These are phyloP conservation scores for Nepenthes gracilis DNA, from an alignment of 148 eudicot species.

Conservation along the genomic window DNA sequence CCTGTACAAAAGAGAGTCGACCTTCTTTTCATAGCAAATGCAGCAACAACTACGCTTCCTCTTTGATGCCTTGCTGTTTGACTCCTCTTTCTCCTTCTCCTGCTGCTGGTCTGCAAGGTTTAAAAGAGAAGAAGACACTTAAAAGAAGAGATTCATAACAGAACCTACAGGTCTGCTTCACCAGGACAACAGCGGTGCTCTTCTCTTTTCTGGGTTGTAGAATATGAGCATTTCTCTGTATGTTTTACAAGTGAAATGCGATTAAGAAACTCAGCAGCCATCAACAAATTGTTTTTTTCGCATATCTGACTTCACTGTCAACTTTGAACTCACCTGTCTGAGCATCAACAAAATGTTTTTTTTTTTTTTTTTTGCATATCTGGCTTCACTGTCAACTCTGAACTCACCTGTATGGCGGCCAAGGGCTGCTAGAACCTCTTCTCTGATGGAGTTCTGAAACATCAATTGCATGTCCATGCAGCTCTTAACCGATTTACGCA, in stretches of 20 bases:
- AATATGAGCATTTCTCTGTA: too few species aligned
- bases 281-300: too few species aligned
- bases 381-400: neutral
- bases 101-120: constrained; percentile 5
- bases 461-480: constrained; percentile 58
- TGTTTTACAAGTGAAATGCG: too few species aligned
- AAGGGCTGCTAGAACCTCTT: constrained; percentile 22
- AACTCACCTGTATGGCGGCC: constrained; percentile 24
- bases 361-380: too few species aligned
- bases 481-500: constrained; percentile 42
- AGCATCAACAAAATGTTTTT: neutral
- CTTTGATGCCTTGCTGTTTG: constrained; percentile 11
- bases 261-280: too few species aligned
- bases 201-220: too few species aligned
- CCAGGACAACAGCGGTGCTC: too few species aligned
- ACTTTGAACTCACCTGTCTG: neutral
- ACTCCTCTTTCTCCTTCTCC: constrained; percentile 4
- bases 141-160: too few species aligned
- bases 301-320: too few species aligned
- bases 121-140: too few species aligned
- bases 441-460: constrained; percentile 24
- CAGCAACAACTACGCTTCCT: constrained; percentile 30
- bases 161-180: too few species aligned
- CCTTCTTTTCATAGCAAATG: constrained; percentile 47
- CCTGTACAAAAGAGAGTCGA: constrained; percentile 78